Conservation (phyloP, 805 yeast genomes). For the Phaffomyces opuntiae region DNA sequence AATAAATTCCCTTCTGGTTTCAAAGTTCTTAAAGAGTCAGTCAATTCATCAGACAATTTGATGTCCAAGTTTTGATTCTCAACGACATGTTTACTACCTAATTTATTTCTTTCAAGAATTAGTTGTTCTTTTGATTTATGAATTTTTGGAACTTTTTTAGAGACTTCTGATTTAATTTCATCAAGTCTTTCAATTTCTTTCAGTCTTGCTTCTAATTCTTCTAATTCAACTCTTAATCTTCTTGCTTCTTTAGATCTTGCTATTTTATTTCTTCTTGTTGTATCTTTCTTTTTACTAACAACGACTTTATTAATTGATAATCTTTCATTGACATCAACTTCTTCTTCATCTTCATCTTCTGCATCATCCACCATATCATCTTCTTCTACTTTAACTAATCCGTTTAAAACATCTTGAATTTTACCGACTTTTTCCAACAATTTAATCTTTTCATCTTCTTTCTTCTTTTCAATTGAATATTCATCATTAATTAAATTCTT, state of each 20-base stretch:
- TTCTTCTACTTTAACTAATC: constrained; percentile 39
- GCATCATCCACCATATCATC: constrained; percentile 42
- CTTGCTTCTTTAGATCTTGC: constrained; percentile 40
- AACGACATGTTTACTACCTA: constrained; percentile 42
- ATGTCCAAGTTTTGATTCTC: constrained; percentile 52
- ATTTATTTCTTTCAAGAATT: constrained; percentile 29
- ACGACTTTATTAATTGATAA: constrained; percentile 73
- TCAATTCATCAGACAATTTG: constrained; percentile 82
- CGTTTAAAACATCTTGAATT: constrained; percentile 56
- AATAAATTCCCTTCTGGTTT: constrained; percentile 87
- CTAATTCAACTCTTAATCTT: constrained; percentile 47
- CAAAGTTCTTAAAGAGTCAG: constrained; percentile 74
- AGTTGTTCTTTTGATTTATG: constrained; percentile 19
- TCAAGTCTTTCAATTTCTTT: constrained; percentile 49
- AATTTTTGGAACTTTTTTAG: constrained; percentile 1
- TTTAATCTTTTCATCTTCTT: constrained; percentile 55
- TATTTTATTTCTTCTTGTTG: constrained; percentile 62
- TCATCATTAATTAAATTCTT: constrained; percentile 60
- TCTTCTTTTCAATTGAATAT: constrained; percentile 53
- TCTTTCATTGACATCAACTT: constrained; percentile 11
- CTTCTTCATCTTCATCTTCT: constrained; percentile 27
- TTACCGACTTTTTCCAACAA: constrained; percentile 57
- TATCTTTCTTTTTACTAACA: constrained; percentile 63
- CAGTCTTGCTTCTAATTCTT: constrained; percentile 54
- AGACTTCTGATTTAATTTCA: constrained; percentile 12